phyloP scores from a whole-genome alignment of 1,284 basidiomycete species.

The Leccinum griseonigrum region DNA sequence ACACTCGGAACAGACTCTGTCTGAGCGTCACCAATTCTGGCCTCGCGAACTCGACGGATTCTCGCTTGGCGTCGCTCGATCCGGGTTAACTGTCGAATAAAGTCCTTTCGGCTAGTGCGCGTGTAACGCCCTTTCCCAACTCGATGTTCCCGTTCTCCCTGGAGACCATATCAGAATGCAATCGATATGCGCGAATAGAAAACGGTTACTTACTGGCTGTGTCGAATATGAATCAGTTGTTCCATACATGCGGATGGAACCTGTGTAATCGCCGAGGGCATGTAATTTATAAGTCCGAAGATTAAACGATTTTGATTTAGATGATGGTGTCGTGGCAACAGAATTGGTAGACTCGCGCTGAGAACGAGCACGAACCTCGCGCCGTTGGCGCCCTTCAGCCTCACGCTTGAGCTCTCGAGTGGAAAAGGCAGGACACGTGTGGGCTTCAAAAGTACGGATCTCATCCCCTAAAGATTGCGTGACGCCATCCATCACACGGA shows the following conservation, averaged over 20 bases:
- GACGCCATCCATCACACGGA: background rate
- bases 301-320: conserved; percentile 18
- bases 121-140: background rate
- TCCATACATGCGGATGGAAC: conserved; percentile 12
- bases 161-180: conserved; percentile 3
- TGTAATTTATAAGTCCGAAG: conserved; percentile 24
- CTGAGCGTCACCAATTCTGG: background rate
- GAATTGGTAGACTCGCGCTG: background rate
- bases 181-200: background rate
- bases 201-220: background rate
- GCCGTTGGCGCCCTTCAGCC: background rate
- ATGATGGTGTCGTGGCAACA: background rate
- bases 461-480: background rate
- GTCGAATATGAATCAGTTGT: conserved; percentile 15
- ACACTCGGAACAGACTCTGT: background rate
- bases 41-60: background rate
- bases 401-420: conserved; percentile 1
- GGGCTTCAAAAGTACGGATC: background rate
- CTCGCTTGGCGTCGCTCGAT: conserved; percentile 1
- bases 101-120: background rate
- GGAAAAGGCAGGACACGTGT: conserved; percentile 1
- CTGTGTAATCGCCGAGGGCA: conserved; percentile 18
- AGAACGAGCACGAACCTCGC: background rate
- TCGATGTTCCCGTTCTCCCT: conserved; percentile 11
- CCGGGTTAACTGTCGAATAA: background rate